Evolutionary conservation across 2,329 filamentous ascomycete genomes (phyloP).

Genomic region (Verticillium klebahnii): DNA sequence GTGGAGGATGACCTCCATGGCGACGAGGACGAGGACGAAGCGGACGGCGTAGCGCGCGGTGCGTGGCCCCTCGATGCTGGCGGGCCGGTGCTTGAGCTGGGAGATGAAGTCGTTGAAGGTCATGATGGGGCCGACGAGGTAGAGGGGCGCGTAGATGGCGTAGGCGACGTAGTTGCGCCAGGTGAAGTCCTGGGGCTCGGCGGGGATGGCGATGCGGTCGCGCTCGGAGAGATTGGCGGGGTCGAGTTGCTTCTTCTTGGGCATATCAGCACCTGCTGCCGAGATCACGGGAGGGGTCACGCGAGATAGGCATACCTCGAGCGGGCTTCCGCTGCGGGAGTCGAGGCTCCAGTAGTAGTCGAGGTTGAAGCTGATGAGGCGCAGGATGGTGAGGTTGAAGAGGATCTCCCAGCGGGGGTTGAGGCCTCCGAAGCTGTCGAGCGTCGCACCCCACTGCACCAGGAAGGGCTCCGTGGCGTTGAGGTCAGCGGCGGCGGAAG

Average conservation of each 20-base stretch:
- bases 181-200: conserved; percentile 64
- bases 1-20: conserved; percentile 89
- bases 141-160: conserved; percentile 85
- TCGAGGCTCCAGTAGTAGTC: conserved; percentile 92
- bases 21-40: conserved; percentile 73
- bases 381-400: conserved; percentile 85
- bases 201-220: conserved; percentile 76
- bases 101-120: conserved; percentile 98
- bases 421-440: conserved; percentile 80
- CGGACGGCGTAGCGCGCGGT: conserved; percentile 79
- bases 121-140: conserved; percentile 86
- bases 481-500: conserved; percentile 1
- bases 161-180: conserved; percentile 90
- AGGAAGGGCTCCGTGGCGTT: conserved; percentile 26
- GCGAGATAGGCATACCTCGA: conserved; percentile 66
- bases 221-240: conserved; percentile 80
- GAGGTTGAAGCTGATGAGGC: conserved; percentile 93
- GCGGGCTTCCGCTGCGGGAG: conserved; percentile 54
- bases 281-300: background rate
- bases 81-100: conserved; percentile 69
- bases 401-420: conserved; percentile 92
- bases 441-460: conserved; percentile 60
- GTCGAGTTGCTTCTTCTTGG: conserved; percentile 97
- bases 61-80: conserved; percentile 64
- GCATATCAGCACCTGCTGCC: conserved; percentile 51